A percentile compares a stretch with the other conserved stretches of the same genome.
These are phyloP conservation scores for Fraxinus paxiana DNA, from an alignment of 305 asterid genomes.

Conservation along the genomic window DNA sequence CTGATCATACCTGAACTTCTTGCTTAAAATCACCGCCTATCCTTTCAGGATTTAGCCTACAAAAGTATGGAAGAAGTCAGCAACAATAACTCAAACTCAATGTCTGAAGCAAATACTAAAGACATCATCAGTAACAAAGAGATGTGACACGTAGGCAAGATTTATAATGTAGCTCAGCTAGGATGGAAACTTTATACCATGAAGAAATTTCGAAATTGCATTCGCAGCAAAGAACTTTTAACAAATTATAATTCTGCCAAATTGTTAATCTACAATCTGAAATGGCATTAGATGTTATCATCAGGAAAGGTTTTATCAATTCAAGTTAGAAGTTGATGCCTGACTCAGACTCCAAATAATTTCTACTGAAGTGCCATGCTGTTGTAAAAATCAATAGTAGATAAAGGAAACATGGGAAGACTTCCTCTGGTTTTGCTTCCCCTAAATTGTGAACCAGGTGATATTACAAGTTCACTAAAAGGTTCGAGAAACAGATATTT, in stretches of 20 bases:
- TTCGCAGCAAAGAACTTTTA: neutral
- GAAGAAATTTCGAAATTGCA: neutral
- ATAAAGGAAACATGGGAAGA: constrained; percentile 10
- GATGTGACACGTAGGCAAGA: neutral
- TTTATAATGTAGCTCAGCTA: neutral
- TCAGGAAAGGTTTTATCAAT: neutral
- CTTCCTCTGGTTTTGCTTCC: constrained; percentile 3
- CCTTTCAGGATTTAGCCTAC: constrained; percentile 94
- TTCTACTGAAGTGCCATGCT: neutral
- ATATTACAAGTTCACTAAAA: neutral
- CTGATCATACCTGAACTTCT: constrained; percentile 72
- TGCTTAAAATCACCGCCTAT: constrained; percentile 87
- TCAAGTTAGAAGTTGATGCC: neutral
- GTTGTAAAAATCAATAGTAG: neutral
- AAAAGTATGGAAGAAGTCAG: constrained; percentile 33
- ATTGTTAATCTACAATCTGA: neutral
- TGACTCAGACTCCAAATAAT: neutral
- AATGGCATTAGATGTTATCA: neutral
- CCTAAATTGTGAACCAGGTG: neutral
- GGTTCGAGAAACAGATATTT: neutral
- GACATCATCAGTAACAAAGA: neutral
- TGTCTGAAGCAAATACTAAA: neutral
- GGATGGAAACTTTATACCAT: neutral
- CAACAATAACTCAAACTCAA: constrained; percentile 12
- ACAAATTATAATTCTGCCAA: neutral